phyloP scores from a whole-genome alignment of 495 filamentous ascomycete species.

The Trichoderma orchidacearum region DNA sequence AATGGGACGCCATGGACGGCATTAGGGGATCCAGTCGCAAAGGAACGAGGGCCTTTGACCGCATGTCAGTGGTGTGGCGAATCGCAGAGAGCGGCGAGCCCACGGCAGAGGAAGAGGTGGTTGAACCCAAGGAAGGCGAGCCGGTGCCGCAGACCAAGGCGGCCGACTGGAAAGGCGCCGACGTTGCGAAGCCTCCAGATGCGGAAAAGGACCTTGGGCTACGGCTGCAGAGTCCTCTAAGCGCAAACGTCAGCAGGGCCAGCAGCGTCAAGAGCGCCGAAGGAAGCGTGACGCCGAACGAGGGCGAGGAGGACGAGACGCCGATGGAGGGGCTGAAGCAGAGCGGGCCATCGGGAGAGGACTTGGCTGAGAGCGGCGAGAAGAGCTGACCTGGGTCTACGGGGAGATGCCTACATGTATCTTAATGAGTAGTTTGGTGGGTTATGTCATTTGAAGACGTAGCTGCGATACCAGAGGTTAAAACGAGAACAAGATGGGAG shows the following conservation, averaged over 20 bases:
- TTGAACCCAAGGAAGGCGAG: conserved; percentile 44
- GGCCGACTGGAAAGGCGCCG: conserved; percentile 56
- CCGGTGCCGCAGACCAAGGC: conserved; percentile 51
- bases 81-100: conserved; percentile 3
- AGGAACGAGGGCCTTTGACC: conserved; percentile 69
- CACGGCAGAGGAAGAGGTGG: conserved; percentile 9
- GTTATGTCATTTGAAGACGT: too few species aligned
- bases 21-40: conserved; percentile 68
- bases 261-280: conserved; percentile 22
- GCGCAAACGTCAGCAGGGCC: conserved; percentile 51
- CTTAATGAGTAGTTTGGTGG: too few species aligned
- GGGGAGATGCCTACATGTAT: too few species aligned
- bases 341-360: neutral
- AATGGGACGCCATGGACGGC: conserved; percentile 48
- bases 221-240: conserved; percentile 44
- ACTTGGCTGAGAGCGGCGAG: neutral
- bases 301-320: neutral
- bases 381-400: too few species aligned
- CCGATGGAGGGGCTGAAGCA: neutral
- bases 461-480: too few species aligned
- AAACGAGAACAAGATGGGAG: too few species aligned
- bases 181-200: conserved; percentile 22
- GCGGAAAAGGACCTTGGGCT: conserved; percentile 51
- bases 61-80: conserved; percentile 77
- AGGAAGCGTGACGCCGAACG: neutral